Evolutionary conservation across 139 green algal species (phyloP).

Genomic region (Desmodesmus armatus): DNA sequence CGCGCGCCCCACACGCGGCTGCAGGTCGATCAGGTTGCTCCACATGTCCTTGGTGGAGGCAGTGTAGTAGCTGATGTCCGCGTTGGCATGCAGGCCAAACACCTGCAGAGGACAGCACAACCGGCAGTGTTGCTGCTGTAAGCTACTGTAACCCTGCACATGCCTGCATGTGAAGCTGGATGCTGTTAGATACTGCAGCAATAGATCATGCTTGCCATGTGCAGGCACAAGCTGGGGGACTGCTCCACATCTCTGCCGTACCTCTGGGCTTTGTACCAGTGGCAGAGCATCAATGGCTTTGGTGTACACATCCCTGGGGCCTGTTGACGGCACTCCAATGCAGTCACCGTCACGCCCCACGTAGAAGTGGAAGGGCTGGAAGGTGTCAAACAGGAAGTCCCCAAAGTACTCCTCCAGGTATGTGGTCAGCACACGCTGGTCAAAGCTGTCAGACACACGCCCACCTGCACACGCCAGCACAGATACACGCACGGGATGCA

Average conservation of each 20-base stretch:
- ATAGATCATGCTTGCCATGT: too few relatives aligned
- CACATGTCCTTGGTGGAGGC: conserved; percentile 82
- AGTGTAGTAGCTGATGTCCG: conserved; percentile 93
- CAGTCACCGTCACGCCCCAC: conserved; percentile 43
- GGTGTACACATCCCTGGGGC: conserved; percentile 64
- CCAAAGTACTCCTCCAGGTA: conserved; percentile 95
- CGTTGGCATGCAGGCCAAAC: conserved; percentile 90
- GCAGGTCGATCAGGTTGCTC: conserved; percentile 83
- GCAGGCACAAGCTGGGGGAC: too few relatives aligned
- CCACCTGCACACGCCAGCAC: conserved; percentile 65
- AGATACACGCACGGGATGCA: too few relatives aligned
- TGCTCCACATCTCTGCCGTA: too few relatives aligned
- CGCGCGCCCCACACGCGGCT: conserved; percentile 68
- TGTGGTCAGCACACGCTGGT: conserved; percentile 86
- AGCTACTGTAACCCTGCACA: not conserved
- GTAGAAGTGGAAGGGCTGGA: conserved; percentile 85
- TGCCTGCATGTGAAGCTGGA: not conserved
- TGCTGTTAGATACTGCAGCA: too few relatives aligned
- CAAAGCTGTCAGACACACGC: conserved; percentile 85
- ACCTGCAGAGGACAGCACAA: conserved; percentile 58
- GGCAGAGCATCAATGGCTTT: conserved; percentile 81
- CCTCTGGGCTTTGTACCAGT: conserved; percentile 79
- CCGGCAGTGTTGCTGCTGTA: not conserved
- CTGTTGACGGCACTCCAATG: conserved; percentile 50
- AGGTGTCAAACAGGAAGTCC: conserved; percentile 93